Conservation (phyloP, 2,329 filamentous ascomycete species). For the Claviceps humidiphila region DNA sequence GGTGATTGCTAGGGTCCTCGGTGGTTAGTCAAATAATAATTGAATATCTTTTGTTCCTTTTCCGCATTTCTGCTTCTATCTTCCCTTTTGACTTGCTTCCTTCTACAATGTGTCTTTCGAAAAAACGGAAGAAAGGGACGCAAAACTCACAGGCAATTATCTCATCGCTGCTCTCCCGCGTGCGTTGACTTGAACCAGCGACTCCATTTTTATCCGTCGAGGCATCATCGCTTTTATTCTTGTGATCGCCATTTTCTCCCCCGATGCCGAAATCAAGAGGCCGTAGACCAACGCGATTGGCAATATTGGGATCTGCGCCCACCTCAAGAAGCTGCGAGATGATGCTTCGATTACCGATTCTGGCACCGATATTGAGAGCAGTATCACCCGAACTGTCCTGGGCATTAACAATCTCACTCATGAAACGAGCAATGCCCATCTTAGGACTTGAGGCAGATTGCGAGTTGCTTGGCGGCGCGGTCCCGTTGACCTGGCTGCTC, state of each 20-base stretch:
- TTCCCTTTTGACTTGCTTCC: too few relatives aligned
- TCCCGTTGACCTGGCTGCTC: slow-evolving; percentile 33
- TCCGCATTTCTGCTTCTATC: too few relatives aligned
- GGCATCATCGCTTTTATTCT: slow-evolving; percentile 29
- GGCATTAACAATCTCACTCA: slow-evolving; percentile 93
- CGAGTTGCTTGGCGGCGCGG: slow-evolving; percentile 24
- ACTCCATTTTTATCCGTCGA: slow-evolving; percentile 30
- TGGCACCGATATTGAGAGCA: slow-evolving; percentile 81
- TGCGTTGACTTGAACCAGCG: slow-evolving; percentile 38
- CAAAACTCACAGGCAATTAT: slow-evolving; percentile 59
- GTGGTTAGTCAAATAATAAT: background rate
- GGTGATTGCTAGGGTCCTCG: slow-evolving; percentile 51
- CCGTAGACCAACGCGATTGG: slow-evolving; percentile 77
- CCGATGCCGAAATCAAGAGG: slow-evolving; percentile 94
- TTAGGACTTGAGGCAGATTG: slow-evolving; percentile 36
- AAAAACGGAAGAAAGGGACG: background rate
- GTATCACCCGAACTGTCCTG: slow-evolving; percentile 92
- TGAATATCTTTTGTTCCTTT: background rate
- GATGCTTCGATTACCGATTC: slow-evolving; percentile 86
- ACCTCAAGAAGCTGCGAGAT: slow-evolving; percentile 95
- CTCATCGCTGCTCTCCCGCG: slow-evolving; percentile 62
- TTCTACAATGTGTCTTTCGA: too few relatives aligned
- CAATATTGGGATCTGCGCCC: slow-evolving; percentile 81
- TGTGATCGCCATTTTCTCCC: slow-evolving; percentile 40
- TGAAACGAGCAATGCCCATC: slow-evolving; percentile 83